Evolutionary conservation across 345 rosid species (phyloP), one percentile per base, ranked within the genome.

Genomic region (Camelina hispida): DNA sequence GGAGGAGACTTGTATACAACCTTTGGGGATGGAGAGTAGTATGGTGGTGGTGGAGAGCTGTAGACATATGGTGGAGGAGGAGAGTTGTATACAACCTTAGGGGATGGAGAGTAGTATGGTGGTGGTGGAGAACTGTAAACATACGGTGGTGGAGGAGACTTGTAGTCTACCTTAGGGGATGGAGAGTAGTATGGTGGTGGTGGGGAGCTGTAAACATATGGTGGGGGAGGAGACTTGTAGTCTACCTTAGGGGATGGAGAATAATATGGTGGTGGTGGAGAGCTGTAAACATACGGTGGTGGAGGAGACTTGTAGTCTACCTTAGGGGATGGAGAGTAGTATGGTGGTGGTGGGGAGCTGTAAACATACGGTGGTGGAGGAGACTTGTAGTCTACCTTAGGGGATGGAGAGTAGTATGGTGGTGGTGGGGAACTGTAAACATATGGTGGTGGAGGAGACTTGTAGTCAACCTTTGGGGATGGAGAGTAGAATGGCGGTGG

Each of bases 171-270:
- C 8, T 42, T 68, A 0, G 73, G 73, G 0, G 63, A 42, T 5
- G 73, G 73, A 0, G 62, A 54, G 53, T 68, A 68, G 6, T 55
- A 69, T 55, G 73, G 73, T 37, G 72, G 72, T 55, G 73, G 73
- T 6, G 73, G 73, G 0, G 73, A 55, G 0, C 2, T 54, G 28
- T 68, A 68, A 0, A 38, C 52, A 23, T 68, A 68, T 0, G 72
- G 72, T 38, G 72, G 62, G 0, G 72, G 72, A 17, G 72, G 72
- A 14, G 62, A 68, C 3, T 53, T 68, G 40, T 68, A 68, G 0
- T 54, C 40, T 0, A 68, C 62, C 1, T 40, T 68, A 0, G 72
- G 72, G 0, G 72, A 40, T 13, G 72, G 72, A 1, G 62, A 54
- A 9, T 68, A 68, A 9, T 55, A 68, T 22, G 73, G 63, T 44